Evolutionary conservation across 2,329 filamentous ascomycete species (phyloP).

Genomic region (Trichothecium sympodiale): DNA sequence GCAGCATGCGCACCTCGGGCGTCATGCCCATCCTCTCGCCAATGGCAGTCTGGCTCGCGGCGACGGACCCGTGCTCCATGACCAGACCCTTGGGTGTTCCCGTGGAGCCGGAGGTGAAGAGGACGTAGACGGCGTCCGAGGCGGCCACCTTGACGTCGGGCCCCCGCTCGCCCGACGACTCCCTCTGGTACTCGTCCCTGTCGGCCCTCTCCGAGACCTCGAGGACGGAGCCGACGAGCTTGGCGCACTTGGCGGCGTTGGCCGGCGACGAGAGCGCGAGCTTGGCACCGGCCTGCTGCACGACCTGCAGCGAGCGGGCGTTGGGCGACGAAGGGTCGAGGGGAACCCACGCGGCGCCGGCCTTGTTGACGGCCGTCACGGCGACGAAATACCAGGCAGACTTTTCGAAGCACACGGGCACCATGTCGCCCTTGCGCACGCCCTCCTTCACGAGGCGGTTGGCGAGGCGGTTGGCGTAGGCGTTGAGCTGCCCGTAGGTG

Average conservation of each 20-base stretch:
- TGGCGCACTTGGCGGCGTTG: constrained; percentile 1
- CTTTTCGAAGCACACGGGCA: constrained; percentile 33
- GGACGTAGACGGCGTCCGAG: constrained; percentile 6
- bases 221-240: constrained; percentile 2
- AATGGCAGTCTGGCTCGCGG: background rate
- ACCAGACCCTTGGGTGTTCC: constrained; percentile 11
- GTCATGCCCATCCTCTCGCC: background rate
- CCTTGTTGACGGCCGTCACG: constrained; percentile 34
- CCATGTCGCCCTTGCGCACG: constrained; percentile 6
- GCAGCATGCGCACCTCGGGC: background rate
- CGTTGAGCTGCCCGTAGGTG: constrained; percentile 2
- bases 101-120: constrained; percentile 11
- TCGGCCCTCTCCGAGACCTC: too few species aligned
- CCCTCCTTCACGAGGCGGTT: constrained; percentile 6
- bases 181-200: constrained; percentile 6
- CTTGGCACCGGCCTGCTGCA: constrained; percentile 3
- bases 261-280: constrained; percentile 5
- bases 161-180: too few species aligned
- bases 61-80: constrained; percentile 7
- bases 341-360: constrained; percentile 33
- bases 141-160: too few species aligned
- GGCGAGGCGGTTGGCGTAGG: background rate
- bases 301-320: background rate
- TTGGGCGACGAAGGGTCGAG: constrained; percentile 33
- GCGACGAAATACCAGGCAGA: constrained; percentile 33